Conservation (phyloP, 148 eudicot species). For the Heliamphora exappendiculata region DNA sequence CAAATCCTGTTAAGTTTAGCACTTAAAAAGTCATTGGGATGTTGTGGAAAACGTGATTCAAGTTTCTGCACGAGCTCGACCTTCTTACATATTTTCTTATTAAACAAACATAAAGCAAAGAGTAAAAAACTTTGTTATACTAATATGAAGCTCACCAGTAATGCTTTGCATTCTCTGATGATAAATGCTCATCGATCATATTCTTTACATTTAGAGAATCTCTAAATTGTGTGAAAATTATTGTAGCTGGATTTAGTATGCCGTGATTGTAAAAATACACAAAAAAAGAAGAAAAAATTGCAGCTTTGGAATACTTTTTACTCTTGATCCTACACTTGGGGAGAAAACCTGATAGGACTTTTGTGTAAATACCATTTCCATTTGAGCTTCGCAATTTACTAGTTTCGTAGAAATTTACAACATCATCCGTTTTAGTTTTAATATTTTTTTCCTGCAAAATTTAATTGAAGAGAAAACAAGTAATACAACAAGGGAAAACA, state of each 20-base stretch:
- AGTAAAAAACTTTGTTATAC: background rate
- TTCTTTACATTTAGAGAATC: background rate
- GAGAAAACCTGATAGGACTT: background rate
- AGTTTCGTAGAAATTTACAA: background rate
- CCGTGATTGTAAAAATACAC: background rate
- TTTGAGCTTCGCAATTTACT: background rate
- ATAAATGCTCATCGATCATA: background rate
- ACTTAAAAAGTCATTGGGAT: no score
- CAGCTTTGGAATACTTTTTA: background rate
- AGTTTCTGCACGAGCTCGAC: background rate
- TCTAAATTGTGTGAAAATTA: background rate
- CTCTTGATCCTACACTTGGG: background rate
- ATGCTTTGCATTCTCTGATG: background rate
- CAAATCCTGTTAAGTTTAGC: background rate
- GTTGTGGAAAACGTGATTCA: background rate
- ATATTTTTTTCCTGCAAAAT: background rate
- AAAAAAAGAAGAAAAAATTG: background rate
- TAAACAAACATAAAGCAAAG: background rate
- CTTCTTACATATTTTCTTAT: background rate
- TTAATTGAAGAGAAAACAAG: background rate
- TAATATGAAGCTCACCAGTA: background rate
- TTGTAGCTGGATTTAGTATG: background rate
- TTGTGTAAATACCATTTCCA: background rate
- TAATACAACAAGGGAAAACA: no score
- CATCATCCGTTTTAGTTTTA: background rate